Conservation (phyloP, 1,284 basidiomycete genomes). For the Ceratobasidium papillatum region DNA sequence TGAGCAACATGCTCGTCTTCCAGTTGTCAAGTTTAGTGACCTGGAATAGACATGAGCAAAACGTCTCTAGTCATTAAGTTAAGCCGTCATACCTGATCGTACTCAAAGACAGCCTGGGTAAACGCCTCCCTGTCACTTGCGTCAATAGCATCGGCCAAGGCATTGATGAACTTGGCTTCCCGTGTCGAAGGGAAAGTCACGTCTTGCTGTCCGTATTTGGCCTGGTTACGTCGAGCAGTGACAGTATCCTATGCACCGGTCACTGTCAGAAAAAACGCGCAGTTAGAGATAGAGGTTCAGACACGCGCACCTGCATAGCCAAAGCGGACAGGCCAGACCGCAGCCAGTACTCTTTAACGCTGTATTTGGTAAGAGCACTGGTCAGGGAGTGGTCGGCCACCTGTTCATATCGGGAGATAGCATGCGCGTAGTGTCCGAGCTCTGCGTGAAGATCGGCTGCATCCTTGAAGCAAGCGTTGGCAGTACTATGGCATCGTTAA, state of each 20-base stretch:
- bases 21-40: constrained; percentile 92
- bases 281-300: neutral
- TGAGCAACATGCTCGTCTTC: constrained; percentile 90
- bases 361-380: constrained; percentile 94
- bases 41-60: constrained; percentile 50
- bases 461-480: constrained; percentile 95
- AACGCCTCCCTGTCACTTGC: constrained; percentile 80
- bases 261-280: constrained; percentile 32
- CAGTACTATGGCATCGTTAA: constrained; percentile 68
- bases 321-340: constrained; percentile 88
- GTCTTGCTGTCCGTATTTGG: constrained; percentile 79
- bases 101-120: constrained; percentile 82
- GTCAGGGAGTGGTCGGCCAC: constrained; percentile 88
- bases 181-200: constrained; percentile 84
- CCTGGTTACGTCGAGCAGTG: constrained; percentile 80
- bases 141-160: constrained; percentile 81
- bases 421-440: constrained; percentile 83
- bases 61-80: neutral
- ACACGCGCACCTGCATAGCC: constrained; percentile 77
- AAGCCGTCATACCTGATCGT: constrained; percentile 59
- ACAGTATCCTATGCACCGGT: constrained; percentile 73
- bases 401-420: constrained; percentile 88
- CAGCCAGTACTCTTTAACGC: constrained; percentile 98
- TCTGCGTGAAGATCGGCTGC: constrained; percentile 95
- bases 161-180: constrained; percentile 86